These are phyloP conservation scores for Prunus davidiana DNA, from an alignment of 306 rosid species.

Conservation along the genomic window DNA sequence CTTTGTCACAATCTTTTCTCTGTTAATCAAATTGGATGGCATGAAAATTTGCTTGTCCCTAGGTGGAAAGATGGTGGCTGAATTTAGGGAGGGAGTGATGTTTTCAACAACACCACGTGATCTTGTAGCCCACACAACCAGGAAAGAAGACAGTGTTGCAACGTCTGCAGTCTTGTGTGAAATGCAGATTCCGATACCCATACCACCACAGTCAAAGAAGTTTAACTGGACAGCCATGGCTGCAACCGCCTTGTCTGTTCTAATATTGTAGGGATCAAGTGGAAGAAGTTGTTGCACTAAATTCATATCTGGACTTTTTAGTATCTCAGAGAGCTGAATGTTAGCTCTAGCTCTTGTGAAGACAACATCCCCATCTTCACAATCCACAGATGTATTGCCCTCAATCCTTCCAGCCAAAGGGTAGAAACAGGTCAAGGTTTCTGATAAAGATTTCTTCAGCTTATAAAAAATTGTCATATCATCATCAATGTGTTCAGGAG, in stretches of 20 bases:
- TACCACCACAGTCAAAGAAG: slow-evolving; percentile 7
- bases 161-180: slow-evolving; percentile 20
- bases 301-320: slow-evolving; percentile 2
- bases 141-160: slow-evolving; percentile 7
- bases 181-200: slow-evolving; percentile 13
- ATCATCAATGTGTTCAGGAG: neutral
- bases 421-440: slow-evolving; percentile 11
- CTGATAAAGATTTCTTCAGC: slow-evolving; percentile 13
- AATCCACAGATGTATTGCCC: neutral
- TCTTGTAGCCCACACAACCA: slow-evolving; percentile 12
- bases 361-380: neutral
- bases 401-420: slow-evolving; percentile 22
- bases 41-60: neutral
- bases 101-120: neutral
- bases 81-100: neutral
- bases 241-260: neutral
- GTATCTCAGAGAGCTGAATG: slow-evolving; percentile 1
- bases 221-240: slow-evolving; percentile 5
- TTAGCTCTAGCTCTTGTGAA: slow-evolving; percentile 7
- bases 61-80: slow-evolving; percentile 7
- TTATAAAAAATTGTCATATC: neutral
- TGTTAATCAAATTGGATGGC: neutral
- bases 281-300: slow-evolving; percentile 15
- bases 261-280: slow-evolving; percentile 9
- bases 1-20: slow-evolving; percentile 9